Evolutionary conservation across 306 rosid species (phyloP).

Genomic region (Quercus mongolica): DNA sequence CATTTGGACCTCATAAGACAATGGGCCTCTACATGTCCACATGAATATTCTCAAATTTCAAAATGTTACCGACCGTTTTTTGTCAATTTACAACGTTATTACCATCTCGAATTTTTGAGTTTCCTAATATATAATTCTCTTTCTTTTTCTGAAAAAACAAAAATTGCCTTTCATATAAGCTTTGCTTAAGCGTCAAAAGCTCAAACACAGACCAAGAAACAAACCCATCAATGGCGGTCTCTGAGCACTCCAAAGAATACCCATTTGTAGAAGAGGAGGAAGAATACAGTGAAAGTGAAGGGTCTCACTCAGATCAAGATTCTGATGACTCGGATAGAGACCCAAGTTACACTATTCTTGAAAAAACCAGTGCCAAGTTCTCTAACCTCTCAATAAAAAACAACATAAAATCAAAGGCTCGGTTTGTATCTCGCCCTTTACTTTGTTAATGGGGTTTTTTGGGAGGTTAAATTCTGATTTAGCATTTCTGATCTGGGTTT

Average conservation of each 20-base stretch:
- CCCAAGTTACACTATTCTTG: conserved; percentile 30
- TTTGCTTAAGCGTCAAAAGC: neutral
- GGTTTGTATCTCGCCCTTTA: conserved; percentile 24
- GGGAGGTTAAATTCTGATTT: neutral
- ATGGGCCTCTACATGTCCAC: no score
- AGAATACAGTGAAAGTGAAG: conserved; percentile 31
- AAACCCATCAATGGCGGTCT: conserved; percentile 39
- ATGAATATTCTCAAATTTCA: no score
- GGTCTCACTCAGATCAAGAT: conserved; percentile 26
- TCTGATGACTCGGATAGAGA: conserved; percentile 45
- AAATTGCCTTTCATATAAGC: neutral
- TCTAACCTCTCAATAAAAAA: conserved; percentile 46
- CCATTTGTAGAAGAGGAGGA: neutral
- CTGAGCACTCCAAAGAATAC: conserved; percentile 7
- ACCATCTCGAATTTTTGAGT: no score
- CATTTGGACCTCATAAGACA: no score
- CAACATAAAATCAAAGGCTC: conserved; percentile 35
- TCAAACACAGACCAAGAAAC: neutral
- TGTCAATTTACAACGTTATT: no score
- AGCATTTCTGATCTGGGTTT: neutral
- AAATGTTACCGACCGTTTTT: no score
- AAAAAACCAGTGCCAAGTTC: conserved; percentile 42
- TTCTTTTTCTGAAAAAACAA: no score
- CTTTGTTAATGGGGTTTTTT: neutral
- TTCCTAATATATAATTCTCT: no score